Conservation (phyloP, 2,329 filamentous ascomycete species). For the Fusarium marasasianum region DNA sequence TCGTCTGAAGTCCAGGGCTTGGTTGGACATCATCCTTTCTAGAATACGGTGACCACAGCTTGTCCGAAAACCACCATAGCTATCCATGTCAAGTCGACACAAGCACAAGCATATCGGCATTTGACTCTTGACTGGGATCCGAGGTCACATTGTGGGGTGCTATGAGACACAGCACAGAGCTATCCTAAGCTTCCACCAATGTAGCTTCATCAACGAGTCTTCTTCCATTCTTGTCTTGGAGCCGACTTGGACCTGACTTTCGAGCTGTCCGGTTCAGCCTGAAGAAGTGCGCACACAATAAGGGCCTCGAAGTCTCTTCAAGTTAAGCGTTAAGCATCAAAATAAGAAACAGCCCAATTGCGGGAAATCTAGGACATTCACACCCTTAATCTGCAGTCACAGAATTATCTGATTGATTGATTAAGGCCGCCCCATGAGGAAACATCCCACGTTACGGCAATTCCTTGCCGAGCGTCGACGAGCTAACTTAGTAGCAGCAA, state of each 20-base stretch:
- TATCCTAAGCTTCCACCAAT: background rate
- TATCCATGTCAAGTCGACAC: background rate
- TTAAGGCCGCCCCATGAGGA: background rate
- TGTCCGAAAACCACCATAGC: background rate
- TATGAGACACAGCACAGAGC: background rate
- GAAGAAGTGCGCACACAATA: background rate
- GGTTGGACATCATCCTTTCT: background rate
- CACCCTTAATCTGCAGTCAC: background rate
- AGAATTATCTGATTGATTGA: conserved; percentile 27
- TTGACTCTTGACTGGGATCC: background rate
- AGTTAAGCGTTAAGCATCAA: background rate
- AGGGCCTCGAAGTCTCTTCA: background rate
- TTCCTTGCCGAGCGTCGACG: conserved; percentile 37
- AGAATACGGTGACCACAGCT: background rate
- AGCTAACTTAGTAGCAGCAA: conserved; percentile 23
- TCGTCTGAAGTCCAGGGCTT: background rate
- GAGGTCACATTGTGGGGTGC: conserved; percentile 20
- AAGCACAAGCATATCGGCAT: conserved; percentile 4
- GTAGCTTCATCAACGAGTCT: background rate
- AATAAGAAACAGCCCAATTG: conserved; percentile 7
- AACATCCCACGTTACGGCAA: conserved; percentile 39
- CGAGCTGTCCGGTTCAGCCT: background rate
- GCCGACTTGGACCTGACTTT: background rate
- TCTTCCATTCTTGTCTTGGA: background rate
- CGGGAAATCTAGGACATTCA: conserved; percentile 19